A percentile compares a stretch with the other conserved stretches of the same genome.
phyloP scores from a whole-genome alignment of 2,329 filamentous ascomycete species.

The Paecilomyces fulvus region DNA sequence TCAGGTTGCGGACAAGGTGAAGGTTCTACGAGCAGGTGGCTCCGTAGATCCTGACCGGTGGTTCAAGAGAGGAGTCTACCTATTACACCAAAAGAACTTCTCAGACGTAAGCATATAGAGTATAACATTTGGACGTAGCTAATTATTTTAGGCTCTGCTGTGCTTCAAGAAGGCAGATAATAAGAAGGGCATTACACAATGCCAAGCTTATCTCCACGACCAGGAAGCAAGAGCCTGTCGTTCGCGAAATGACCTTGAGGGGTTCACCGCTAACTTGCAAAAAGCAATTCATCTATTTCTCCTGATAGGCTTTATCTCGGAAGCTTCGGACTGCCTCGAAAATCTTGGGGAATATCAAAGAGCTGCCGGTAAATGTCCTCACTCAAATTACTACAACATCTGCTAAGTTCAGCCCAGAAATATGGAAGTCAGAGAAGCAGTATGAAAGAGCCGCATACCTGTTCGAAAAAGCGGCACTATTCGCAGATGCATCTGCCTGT shows the following conservation, averaged over 20 bases:
- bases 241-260: constrained; percentile 4
- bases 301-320: constrained; percentile 2
- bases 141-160: constrained; percentile 6
- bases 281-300: constrained; percentile 8
- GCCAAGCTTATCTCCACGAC: constrained; percentile 8
- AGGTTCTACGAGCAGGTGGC: constrained; percentile 11
- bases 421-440: constrained; percentile 9
- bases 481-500: constrained; percentile 9
- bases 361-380: constrained; percentile 9
- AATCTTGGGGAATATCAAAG: constrained; percentile 8
- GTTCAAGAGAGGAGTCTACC: constrained; percentile 11
- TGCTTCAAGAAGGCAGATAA: constrained; percentile 11
- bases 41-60: constrained; percentile 13
- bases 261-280: constrained; percentile 3
- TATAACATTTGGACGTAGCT: background rate
- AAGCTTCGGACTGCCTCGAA: constrained; percentile 8
- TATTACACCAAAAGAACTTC: constrained; percentile 14
- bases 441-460: constrained; percentile 9
- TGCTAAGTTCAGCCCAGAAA: constrained; percentile 4
- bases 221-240: constrained; percentile 8
- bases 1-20: constrained; percentile 9
- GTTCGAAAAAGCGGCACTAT: constrained; percentile 7
- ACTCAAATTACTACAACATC: background rate
- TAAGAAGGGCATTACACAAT: constrained; percentile 5
- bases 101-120: constrained; percentile 8